Evolutionary conservation across 140 eudicot genomes (phyloP).

Genomic region (Stevia rebaudiana): DNA sequence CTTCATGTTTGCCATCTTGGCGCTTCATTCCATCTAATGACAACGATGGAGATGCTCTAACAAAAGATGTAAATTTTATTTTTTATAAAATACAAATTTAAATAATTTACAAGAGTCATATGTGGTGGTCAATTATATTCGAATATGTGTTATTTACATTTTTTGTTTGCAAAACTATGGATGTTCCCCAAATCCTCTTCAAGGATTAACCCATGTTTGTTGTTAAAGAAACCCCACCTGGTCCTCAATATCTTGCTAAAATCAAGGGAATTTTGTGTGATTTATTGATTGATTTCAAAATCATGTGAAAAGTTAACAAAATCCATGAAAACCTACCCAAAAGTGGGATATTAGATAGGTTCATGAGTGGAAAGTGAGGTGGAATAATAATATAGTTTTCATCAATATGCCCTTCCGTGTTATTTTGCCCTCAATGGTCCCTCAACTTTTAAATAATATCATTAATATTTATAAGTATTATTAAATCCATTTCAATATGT

Average conservation of each 20-base stretch:
- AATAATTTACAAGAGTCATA: not conserved
- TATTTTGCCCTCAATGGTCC: constrained; percentile 4
- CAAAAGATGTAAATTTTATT: not conserved
- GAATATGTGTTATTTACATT: not conserved
- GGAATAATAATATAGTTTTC: not conserved
- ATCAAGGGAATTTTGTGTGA: constrained; percentile 35
- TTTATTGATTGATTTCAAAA: constrained; percentile 32
- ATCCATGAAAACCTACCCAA: constrained; percentile 34
- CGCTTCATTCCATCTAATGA: too few relatives aligned
- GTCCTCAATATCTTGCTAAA: constrained; percentile 33
- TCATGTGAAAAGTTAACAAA: constrained; percentile 34
- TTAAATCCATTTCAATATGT: too few relatives aligned
- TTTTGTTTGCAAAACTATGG: not conserved
- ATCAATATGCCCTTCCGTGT: constrained; percentile 2
- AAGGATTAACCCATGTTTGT: constrained; percentile 20
- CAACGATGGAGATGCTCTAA: not conserved
- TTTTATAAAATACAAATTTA: not conserved
- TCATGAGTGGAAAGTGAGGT: constrained; percentile 26
- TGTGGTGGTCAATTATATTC: not conserved
- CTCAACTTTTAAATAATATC: constrained; percentile 1
- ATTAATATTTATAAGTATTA: not conserved
- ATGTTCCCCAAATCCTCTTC: constrained; percentile 35
- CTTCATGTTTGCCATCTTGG: too few relatives aligned
- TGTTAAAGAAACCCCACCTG: constrained; percentile 37
- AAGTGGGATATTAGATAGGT: constrained; percentile 32